Percentiles rank a stretch among this genome's conserved stretches.
Evolutionary conservation across 805 yeast species (phyloP).

Genomic region (Starmerella vaccinii): DNA sequence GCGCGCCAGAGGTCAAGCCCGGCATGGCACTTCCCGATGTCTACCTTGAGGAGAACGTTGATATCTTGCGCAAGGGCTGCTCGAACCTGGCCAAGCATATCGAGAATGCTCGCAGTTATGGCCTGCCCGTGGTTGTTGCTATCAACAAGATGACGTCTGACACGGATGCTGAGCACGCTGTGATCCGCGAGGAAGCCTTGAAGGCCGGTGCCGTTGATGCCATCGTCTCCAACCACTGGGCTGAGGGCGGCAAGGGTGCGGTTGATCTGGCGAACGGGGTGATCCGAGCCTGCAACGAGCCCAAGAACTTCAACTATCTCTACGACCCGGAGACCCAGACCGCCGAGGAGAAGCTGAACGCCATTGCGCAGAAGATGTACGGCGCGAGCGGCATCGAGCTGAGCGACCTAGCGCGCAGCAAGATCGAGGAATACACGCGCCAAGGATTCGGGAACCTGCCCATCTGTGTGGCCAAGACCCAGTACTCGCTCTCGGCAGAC

Average conservation of each 20-base stretch:
- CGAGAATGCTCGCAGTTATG: constrained; percentile 68
- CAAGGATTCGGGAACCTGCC: constrained; percentile 91
- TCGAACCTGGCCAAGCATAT: constrained; percentile 87
- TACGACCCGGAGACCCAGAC: constrained; percentile 56
- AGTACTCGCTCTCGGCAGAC: constrained; percentile 90
- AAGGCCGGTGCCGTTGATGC: constrained; percentile 93
- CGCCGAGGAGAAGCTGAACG: constrained; percentile 68
- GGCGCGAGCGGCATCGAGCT: constrained; percentile 83
- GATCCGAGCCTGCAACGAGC: constrained; percentile 44
- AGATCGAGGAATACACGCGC: constrained; percentile 66
- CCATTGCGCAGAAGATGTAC: constrained; percentile 81
- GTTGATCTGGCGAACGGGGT: constrained; percentile 75
- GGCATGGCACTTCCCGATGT: constrained; percentile 78
- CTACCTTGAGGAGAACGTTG: constrained; percentile 72
- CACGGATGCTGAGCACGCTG: constrained; percentile 65
- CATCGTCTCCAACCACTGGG: constrained; percentile 88
- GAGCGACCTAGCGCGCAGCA: constrained; percentile 66
- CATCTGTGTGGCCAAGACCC: constrained; percentile 95
- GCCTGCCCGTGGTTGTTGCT: constrained; percentile 90
- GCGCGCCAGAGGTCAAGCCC: constrained; percentile 93
- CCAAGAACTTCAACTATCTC: constrained; percentile 41
- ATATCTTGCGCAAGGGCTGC: constrained; percentile 66
- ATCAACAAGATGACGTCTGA: constrained; percentile 81
- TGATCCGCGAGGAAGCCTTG: constrained; percentile 67
- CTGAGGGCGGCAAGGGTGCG: constrained; percentile 89